Percentiles rank a stretch among this genome's conserved stretches.
Evolutionary conservation across 495 filamentous ascomycete species (phyloP).

Genomic region (Aspergillus egyptiacus): DNA sequence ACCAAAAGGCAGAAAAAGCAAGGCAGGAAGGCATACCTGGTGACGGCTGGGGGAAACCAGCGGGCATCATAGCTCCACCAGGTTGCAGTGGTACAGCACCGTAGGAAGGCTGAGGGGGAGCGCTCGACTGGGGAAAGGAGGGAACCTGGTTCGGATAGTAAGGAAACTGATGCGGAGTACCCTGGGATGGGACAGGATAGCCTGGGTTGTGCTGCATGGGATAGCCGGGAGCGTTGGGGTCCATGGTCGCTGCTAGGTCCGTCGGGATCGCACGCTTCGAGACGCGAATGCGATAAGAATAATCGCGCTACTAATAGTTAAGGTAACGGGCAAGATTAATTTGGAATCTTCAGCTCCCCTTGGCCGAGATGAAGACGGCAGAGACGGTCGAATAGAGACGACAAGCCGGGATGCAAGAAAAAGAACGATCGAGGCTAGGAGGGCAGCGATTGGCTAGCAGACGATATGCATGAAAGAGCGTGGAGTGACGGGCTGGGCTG

Average conservation of each 20-base stretch:
- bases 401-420: too few species aligned
- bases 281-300: conserved; percentile 9
- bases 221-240: conserved; percentile 39
- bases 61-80: conserved; percentile 42
- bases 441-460: too few species aligned
- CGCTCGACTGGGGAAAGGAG: conserved; percentile 36
- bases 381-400: too few species aligned
- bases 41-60: conserved; percentile 36
- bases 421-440: too few species aligned
- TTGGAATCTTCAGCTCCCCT: too few species aligned
- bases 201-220: conserved; percentile 28
- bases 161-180: conserved; percentile 32
- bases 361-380: too few species aligned
- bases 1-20: conserved; percentile 4
- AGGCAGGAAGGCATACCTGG: conserved; percentile 30
- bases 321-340: too few species aligned
- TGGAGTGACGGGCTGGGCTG: too few species aligned
- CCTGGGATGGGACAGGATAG: conserved; percentile 37
- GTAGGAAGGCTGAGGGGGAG: conserved; percentile 33
- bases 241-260: conserved; percentile 32
- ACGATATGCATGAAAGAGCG: too few species aligned
- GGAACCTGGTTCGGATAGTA: conserved; percentile 39
- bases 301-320: too few species aligned
- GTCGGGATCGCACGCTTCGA: not conserved
- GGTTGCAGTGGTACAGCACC: conserved; percentile 38